Evolutionary conservation across 2,329 filamentous ascomycete genomes (phyloP).

Genomic region (Akanthomyces dipterigenus): DNA sequence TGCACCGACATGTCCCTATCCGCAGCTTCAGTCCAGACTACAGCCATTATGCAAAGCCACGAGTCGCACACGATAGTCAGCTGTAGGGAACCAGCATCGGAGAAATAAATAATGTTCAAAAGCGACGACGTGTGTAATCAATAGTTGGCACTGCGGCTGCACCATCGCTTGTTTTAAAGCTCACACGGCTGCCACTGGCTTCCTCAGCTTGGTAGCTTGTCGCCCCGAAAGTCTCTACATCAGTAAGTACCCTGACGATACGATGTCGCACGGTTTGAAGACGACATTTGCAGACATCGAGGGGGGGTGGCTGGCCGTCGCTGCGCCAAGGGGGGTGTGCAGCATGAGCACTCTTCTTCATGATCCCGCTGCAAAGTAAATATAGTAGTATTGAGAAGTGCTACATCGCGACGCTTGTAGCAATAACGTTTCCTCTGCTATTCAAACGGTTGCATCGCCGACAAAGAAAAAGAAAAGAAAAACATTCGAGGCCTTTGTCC

Average conservation of each 20-base stretch:
- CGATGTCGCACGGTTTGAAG: conserved; percentile 1
- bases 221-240: background rate
- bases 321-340: background rate
- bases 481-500: too few species aligned
- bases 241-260: background rate
- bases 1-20: background rate
- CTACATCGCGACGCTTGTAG: background rate
- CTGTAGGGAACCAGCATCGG: too few species aligned
- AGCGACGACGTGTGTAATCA: background rate
- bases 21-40: background rate
- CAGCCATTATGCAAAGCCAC: background rate
- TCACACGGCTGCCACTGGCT: background rate
- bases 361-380: background rate
- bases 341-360: background rate
- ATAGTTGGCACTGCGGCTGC: background rate
- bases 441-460: background rate
- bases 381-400: too few species aligned
- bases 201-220: background rate
- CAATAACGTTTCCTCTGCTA: background rate
- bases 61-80: background rate
- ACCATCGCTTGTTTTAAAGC: background rate
- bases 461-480: background rate
- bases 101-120: too few species aligned
- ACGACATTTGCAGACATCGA: background rate
- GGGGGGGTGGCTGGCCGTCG: background rate